Evolutionary conservation across 352 stramenopile species (phyloP).

Genomic region (Phytopythium oedochilum): DNA sequence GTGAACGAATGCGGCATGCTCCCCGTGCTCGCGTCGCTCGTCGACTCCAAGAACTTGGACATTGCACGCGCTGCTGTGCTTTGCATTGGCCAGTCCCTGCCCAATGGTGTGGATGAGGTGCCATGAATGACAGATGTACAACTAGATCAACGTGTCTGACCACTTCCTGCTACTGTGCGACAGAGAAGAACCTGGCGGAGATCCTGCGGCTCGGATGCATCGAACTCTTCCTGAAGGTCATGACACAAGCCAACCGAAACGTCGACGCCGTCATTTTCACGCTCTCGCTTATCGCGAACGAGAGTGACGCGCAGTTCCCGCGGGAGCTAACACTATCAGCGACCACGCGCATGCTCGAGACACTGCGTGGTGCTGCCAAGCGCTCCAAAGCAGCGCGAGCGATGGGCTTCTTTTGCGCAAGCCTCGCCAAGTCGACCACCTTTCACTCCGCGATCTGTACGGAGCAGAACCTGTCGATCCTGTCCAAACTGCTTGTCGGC

Average conservation of each 20-base stretch:
- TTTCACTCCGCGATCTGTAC: slow-evolving; percentile 46
- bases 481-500: slow-evolving; percentile 61
- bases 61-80: slow-evolving; percentile 47
- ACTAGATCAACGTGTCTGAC: neutral
- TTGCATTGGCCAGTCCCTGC: slow-evolving; percentile 50
- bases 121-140: neutral
- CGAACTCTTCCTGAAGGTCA: slow-evolving; percentile 46
- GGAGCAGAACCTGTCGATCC: slow-evolving; percentile 51
- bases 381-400: slow-evolving; percentile 43
- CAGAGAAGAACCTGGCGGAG: slow-evolving; percentile 51
- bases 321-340: slow-evolving; percentile 30
- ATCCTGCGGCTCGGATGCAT: slow-evolving; percentile 49
- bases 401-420: slow-evolving; percentile 56
- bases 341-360: slow-evolving; percentile 49
- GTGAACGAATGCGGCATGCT: slow-evolving; percentile 28
- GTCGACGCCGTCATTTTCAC: slow-evolving; percentile 45
- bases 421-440: slow-evolving; percentile 36
- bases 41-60: slow-evolving; percentile 23
- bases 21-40: slow-evolving; percentile 33
- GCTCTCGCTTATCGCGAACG: slow-evolving; percentile 51
- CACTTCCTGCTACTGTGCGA: neutral
- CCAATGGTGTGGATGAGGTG: slow-evolving; percentile 50
- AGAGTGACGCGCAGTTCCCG: slow-evolving; percentile 48
- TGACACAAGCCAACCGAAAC: slow-evolving; percentile 37
- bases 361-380: slow-evolving; percentile 57